A percentile compares a stretch with the other conserved stretches of the same genome.
Conservation (phyloP, 139 green algal genomes). For the Asterochloris erici region DNA sequence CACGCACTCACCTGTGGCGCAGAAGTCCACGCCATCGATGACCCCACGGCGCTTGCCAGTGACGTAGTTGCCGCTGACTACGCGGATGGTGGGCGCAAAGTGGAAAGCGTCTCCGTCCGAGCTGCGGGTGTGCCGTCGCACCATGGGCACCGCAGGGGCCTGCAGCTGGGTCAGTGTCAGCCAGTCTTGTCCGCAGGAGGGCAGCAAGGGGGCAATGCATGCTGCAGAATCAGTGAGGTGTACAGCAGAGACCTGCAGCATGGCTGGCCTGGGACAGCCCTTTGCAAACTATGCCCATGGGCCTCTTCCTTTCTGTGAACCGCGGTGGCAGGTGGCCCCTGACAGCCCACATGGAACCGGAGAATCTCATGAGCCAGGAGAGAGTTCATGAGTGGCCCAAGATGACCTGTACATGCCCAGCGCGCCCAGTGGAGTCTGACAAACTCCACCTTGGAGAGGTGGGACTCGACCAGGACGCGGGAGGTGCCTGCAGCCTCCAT, state of each 20-base stretch:
- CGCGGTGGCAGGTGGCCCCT: too few species aligned
- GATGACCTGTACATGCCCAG: too few species aligned
- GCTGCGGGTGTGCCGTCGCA: constrained; percentile 73
- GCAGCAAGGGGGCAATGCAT: background rate
- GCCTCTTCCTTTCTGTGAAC: too few species aligned
- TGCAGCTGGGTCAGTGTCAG: constrained; percentile 13
- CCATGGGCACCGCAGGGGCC: constrained; percentile 72
- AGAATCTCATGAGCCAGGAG: too few species aligned
- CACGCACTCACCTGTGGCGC: constrained; percentile 51
- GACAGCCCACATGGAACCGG: too few species aligned
- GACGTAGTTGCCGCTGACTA: constrained; percentile 92
- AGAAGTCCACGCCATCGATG: constrained; percentile 90
- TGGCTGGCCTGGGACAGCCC: too few species aligned
- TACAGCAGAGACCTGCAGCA: too few species aligned
- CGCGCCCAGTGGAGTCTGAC: too few species aligned
- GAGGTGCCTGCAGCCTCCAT: constrained; percentile 35
- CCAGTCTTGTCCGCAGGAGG: background rate
- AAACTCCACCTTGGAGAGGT: constrained; percentile 62
- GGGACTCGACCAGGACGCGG: constrained; percentile 58
- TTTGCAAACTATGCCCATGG: too few species aligned
- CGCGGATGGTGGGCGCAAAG: constrained; percentile 36
- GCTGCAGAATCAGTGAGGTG: too few species aligned
- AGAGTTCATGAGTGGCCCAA: too few species aligned
- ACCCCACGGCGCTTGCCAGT: constrained; percentile 84
- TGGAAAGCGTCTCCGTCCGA: constrained; percentile 47